Base-by-base conservation (phyloP, 1,284 basidiomycete genomes). In the Mrakiaceae sp. region DNA sequence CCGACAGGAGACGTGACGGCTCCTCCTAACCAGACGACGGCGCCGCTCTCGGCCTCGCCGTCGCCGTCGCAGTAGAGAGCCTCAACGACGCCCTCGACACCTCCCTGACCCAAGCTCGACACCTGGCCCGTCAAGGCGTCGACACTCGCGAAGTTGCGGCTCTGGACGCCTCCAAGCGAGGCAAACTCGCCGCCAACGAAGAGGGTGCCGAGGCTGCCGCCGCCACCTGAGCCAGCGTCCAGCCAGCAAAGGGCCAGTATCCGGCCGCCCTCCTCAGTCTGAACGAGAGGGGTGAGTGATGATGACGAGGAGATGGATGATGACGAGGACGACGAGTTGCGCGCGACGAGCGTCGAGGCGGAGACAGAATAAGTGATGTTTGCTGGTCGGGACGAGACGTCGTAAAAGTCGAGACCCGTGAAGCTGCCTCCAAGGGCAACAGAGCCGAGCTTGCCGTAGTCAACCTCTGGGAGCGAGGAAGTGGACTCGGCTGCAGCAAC, bases 391-490 rank as follows among this genome's bases (percentile, higher is more conserved):
- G 27, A 68, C 66, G 5, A 73, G 68, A 74, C 70, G 71, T 83
- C 79, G 78, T 87, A 85, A 63, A 92, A 77, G 73, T 87, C 86
- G 66, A 97, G 79, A 56, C 91, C 90, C 43, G 87, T 82, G 74
- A 96, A 97, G 16, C 87, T 81, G 64, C 93, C 93, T 49, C 86
- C 84, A 55, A 96, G 80, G 64, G 85, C 90, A 65, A 96, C 91
- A 64, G 81, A 84, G 68, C 92, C 92, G 88, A 95, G 93, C 67
- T 87, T 86, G 72, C 87, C 81, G 75, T 90, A 95, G 78, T 96
- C 90, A 76, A 96, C 84, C 71, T 84, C 81, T 48, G 91, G 91
- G 57, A 88, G 76, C 60, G 82, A 77, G 11, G 87, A 84, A 14
- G 14, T 14, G 10, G 14, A 9, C 48, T 49, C 10, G 10, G 51